Conservation (phyloP, 192 early-diverging fungal genomes). For the Dissophora ornata region DNA sequence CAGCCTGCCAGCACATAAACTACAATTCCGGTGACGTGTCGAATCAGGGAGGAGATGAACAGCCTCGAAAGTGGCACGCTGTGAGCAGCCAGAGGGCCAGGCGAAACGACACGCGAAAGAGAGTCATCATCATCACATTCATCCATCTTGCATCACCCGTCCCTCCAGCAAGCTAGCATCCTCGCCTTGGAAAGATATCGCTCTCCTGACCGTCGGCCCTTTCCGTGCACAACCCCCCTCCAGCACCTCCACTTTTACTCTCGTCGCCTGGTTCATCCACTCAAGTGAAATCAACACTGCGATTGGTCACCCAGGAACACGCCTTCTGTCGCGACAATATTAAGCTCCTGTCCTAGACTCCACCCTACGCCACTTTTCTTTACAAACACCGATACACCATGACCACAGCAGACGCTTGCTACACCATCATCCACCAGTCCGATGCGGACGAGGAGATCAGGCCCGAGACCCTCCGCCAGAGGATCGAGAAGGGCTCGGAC, state of each 20-base stretch:
- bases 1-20: conserved; percentile 30
- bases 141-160: not conserved
- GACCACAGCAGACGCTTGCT: conserved; percentile 66
- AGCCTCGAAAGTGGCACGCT: too few species aligned
- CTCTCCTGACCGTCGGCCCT: not conserved
- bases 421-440: conserved; percentile 70
- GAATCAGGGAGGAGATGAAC: not conserved
- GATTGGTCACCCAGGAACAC: conserved; percentile 1
- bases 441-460: conserved; percentile 76
- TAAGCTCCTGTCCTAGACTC: too few species aligned
- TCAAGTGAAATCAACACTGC: not conserved
- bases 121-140: conserved; percentile 16
- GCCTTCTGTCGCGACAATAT: not conserved
- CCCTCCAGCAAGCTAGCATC: not conserved
- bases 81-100: too few species aligned
- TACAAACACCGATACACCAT: conserved; percentile 12
- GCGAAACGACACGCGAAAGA: not conserved
- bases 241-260: not conserved
- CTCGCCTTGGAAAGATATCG: not conserved
- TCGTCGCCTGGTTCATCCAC: not conserved
- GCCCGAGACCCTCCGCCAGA: conserved; percentile 75
- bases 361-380: not conserved
- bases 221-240: not conserved
- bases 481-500: conserved; percentile 93
- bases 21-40: conserved; percentile 34